Base-by-base conservation (phyloP, 2,329 filamentous ascomycete genomes). In the Sporothrix curviconia region DNA sequence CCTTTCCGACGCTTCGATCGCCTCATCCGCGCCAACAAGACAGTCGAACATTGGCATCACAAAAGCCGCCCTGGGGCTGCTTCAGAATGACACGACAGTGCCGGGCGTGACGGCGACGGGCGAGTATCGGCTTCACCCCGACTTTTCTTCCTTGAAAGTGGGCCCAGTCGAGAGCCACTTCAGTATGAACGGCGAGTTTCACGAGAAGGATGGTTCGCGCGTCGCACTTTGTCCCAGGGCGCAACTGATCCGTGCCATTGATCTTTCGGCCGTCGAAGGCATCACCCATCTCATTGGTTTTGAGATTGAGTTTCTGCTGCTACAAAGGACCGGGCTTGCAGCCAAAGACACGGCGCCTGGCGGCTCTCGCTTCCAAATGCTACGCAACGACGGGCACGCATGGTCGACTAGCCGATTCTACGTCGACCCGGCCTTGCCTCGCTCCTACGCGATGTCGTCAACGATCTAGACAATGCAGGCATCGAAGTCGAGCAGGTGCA, bases 231-330 rank as follows among this genome's bases (percentile, higher is more conserved):
- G 89, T 64, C 89, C 90, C 1, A 79, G 89, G 56, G 75, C 82
- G 42, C 68, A 85, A 57, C 73, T 95, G 55, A 73, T 81, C 55
- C 74, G 70, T 3, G 74, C 84, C 0, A 66, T 86, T 1, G 72
- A 78, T 0, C 70, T 72, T 6, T 79, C 87, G 0, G 71, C 77
- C 11, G 64, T 70, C 2, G 73, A 81, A 37, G 75, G 76, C 1
- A 74, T 90, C 2, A 70, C 76, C 3, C 82, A 91, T 49, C 74
- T 85, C 0, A 70, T 90, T 15, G 90, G 90, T 0, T 95, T 94
- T 63, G 90, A 95, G 69, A 83, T 95, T 40, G 90, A 95, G 69
- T 81, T 94, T 9, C 78, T 89, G 1, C 84, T 95, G 62, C 74
- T 92, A 62, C 77, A 78, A 40, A 77, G 77, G 19, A 43, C 24